A percentile compares a stretch with the other conserved stretches of the same genome.
Conservation (phyloP, 331 rosid genomes). For the Rosa hybrid region DNA sequence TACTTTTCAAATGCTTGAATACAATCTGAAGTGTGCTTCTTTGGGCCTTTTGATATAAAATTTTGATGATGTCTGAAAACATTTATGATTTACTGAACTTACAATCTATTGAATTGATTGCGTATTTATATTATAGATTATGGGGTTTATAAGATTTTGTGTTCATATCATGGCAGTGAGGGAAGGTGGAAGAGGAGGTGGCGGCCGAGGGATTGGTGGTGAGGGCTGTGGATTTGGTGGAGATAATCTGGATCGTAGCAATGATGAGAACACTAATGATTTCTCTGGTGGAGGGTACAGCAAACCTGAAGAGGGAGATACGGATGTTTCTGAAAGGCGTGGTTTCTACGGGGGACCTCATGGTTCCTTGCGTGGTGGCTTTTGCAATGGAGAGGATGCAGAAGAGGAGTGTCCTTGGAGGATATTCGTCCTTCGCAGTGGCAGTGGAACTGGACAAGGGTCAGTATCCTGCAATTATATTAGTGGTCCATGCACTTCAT, state of each 20-base stretch:
- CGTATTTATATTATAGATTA: no score
- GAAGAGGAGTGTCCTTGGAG: conserved; percentile 82
- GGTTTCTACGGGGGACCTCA: conserved; percentile 65
- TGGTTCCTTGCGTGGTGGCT: conserved; percentile 67
- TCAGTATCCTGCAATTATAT: conserved; percentile 19
- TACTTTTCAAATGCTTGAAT: no score
- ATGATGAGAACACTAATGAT: conserved; percentile 53
- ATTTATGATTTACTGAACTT: no score
- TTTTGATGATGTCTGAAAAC: no score
- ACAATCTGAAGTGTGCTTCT: not conserved
- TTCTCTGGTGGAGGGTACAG: conserved; percentile 53
- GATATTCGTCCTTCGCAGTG: conserved; percentile 77
- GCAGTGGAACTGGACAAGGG: conserved; percentile 76
- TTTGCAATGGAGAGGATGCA: conserved; percentile 63
- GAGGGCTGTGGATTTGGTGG: conserved; percentile 57
- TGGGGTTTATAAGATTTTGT: not conserved
- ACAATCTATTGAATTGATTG: no score
- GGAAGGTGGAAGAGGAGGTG: conserved; percentile 54
- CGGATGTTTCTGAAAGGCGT: conserved; percentile 59
- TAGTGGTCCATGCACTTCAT: not conserved
- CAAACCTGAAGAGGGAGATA: conserved; percentile 64
- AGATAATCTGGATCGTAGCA: conserved; percentile 52
- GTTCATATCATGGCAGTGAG: conserved; percentile 47
- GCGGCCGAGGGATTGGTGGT: conserved; percentile 43
- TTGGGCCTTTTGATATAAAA: no score